Conservation (phyloP, 176 grass and related monocot genomes). For the Rhynchospora tenuis region DNA sequence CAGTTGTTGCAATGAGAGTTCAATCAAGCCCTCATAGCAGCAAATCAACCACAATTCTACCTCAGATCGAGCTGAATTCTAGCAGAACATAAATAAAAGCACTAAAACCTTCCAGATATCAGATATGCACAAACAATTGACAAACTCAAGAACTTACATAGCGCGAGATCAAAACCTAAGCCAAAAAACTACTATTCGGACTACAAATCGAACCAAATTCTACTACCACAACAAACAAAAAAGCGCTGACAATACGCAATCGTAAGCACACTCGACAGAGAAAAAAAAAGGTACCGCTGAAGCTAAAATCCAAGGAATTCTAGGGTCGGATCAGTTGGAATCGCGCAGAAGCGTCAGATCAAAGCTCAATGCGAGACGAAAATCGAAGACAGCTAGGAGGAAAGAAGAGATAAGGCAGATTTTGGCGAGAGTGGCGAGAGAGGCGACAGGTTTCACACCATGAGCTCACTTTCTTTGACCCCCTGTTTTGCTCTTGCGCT, state of each 20-base stretch:
- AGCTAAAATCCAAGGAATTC: slow-evolving; percentile 7
- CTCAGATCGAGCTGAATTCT: slow-evolving; percentile 13
- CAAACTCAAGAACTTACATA: not conserved
- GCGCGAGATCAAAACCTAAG: not conserved
- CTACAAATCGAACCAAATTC: slow-evolving; percentile 18
- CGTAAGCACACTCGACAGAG: not conserved
- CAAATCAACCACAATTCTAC: slow-evolving; percentile 2
- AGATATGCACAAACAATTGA: not conserved
- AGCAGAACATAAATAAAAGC: not conserved
- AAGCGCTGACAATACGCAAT: not conserved
- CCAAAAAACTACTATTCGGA: not conserved
- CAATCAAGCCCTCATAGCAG: not conserved
- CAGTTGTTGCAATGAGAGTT: not conserved
- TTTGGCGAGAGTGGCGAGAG: not conserved
- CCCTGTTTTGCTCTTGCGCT: slow-evolving; percentile 5
- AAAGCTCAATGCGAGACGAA: slow-evolving; percentile 14
- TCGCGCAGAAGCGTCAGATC: slow-evolving; percentile 8
- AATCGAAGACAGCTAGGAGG: not conserved
- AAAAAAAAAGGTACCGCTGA: not conserved
- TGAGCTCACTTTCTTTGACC: slow-evolving; percentile 22
- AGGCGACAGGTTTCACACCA: not conserved
- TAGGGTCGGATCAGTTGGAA: not conserved
- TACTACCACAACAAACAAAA: not conserved
- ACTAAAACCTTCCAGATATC: not conserved
- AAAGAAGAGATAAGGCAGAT: not conserved